phyloP scores from a whole-genome alignment of 495 filamentous ascomycete species.

The Sordaria brevicollis region DNA sequence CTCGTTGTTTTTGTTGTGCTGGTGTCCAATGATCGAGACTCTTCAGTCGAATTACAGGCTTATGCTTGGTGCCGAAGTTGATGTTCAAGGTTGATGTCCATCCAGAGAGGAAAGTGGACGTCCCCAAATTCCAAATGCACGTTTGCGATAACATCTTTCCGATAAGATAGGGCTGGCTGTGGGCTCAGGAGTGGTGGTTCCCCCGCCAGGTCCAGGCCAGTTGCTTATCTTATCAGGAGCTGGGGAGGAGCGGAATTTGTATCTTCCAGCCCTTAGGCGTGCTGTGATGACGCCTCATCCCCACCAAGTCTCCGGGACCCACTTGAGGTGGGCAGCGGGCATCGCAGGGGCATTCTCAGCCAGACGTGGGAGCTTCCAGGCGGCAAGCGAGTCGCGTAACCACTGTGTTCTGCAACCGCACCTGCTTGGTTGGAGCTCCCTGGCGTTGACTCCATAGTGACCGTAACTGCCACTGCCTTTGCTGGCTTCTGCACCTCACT shows the following conservation, averaged over 20 bases:
- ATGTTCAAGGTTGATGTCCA: not conserved
- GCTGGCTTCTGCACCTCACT: not conserved
- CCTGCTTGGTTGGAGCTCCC: not conserved
- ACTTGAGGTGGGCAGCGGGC: not conserved
- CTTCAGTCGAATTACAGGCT: not conserved
- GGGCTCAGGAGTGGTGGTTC: not conserved
- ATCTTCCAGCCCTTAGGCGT: not conserved
- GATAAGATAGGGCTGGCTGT: conserved; percentile 1
- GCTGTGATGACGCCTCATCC: not conserved
- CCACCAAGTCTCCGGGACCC: not conserved
- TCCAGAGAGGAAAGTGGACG: not conserved
- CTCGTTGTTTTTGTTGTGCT: not conserved
- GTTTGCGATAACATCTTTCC: not conserved
- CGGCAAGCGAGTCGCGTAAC: conserved; percentile 35
- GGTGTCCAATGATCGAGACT: not conserved
- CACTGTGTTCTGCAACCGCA: conserved; percentile 11
- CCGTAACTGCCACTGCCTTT: conserved; percentile 8
- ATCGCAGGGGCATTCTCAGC: not conserved
- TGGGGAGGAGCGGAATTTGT: conserved; percentile 1
- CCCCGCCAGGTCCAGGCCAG: not conserved
- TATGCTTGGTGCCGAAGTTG: not conserved
- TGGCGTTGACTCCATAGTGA: not conserved
- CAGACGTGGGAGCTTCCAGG: conserved; percentile 14
- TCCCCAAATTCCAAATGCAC: not conserved
- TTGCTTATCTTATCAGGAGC: not conserved